Percentiles rank a stretch among this genome's conserved stretches.
These are phyloP conservation scores for Backusella macrospora DNA, from an alignment of 192 early-diverging fungal genomes.

Conservation along the genomic window DNA sequence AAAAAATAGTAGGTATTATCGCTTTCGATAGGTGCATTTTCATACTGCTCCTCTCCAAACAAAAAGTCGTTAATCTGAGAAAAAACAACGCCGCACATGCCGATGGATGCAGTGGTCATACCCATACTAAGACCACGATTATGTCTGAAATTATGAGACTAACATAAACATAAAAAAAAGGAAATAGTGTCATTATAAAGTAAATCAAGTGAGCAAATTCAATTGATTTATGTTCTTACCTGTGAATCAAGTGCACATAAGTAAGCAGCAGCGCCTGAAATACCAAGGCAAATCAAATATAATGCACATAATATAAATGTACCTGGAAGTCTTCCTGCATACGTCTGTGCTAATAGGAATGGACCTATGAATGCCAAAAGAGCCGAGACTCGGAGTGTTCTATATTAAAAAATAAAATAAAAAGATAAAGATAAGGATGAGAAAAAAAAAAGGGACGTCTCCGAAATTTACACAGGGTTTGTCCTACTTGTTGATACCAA, in stretches of 20 bases:
- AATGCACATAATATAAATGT: conserved; percentile 23
- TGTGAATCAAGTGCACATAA: conserved; percentile 37
- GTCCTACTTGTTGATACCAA: conserved; percentile 17
- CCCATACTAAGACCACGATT: conserved; percentile 37
- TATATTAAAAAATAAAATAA: not conserved
- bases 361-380: conserved; percentile 23
- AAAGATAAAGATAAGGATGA: not conserved
- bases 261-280: conserved; percentile 30
- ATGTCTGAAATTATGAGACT: conserved; percentile 36
- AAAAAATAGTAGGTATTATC: conserved; percentile 32
- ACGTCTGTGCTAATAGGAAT: conserved; percentile 30
- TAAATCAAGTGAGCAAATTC: not conserved
- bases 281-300: conserved; percentile 20
- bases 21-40: conserved; percentile 10
- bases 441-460: not conserved
- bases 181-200: not conserved
- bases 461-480: not conserved
- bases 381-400: conserved; percentile 24
- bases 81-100: conserved; percentile 33
- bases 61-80: conserved; percentile 35
- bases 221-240: conserved; percentile 5
- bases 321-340: conserved; percentile 23
- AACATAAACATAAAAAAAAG: not conserved
- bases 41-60: conserved; percentile 14
- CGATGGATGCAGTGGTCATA: conserved; percentile 25